Evolutionary conservation across 2,329 filamentous ascomycete species (phyloP).

Genomic region (Colletotrichum kahawae): DNA sequence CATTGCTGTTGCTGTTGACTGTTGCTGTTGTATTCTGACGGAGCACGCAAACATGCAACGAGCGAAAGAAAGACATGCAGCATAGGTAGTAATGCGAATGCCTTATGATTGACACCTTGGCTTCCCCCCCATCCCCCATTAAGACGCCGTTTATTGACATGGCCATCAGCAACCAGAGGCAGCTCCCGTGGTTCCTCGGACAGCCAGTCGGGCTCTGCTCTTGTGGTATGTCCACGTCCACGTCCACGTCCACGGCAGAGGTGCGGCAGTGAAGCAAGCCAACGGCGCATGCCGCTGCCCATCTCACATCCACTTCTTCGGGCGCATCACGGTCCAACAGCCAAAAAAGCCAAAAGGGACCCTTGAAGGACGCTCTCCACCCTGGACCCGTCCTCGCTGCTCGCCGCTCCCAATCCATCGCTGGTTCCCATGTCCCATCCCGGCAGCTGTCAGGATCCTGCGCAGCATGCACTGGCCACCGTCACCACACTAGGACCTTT

Average conservation of each 20-base stretch:
- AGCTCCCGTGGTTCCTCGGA: background rate
- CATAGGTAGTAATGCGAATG: background rate
- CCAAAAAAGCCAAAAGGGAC: background rate
- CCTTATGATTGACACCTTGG: background rate
- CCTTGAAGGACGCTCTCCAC: background rate
- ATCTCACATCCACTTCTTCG: background rate
- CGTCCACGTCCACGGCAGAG: background rate
- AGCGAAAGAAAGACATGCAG: background rate
- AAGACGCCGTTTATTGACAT: background rate
- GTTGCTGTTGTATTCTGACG: background rate
- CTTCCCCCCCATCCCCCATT: background rate
- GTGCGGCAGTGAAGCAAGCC: background rate
- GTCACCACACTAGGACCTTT: slow-evolving; percentile 12
- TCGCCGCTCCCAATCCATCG: background rate
- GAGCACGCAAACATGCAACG: background rate
- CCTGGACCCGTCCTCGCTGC: background rate
- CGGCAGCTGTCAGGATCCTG: slow-evolving; percentile 16
- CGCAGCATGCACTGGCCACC: slow-evolving; percentile 12
- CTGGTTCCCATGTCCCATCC: slow-evolving; percentile 6
- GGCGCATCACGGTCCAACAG: background rate
- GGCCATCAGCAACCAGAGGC: background rate
- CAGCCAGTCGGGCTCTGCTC: background rate
- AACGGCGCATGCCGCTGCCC: background rate
- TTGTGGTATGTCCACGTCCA: background rate
- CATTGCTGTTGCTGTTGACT: background rate